Evolutionary conservation across 306 rosid species (phyloP), one percentile per base, ranked within the genome.

Genomic region (Vicia sativa): DNA sequence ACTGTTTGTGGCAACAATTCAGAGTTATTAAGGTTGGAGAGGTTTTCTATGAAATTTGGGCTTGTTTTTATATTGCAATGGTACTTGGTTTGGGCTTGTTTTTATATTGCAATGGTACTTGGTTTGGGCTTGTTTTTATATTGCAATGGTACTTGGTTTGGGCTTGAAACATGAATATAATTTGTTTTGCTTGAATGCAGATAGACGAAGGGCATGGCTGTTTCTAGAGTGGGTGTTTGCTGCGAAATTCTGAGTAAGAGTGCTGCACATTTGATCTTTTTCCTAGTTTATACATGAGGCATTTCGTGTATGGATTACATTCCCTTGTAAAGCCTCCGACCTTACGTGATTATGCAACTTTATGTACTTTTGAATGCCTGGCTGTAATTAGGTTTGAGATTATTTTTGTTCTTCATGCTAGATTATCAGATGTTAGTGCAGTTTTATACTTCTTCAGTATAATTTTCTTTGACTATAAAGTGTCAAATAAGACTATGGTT

Each of bases 11-110:
- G 31, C 38, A 59, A 35, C 45, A 35, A 49, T 71, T 68, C 35
- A 59, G 65, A 52, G 3, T 59, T 45, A 52, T 38, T 68, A 39
- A 67, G 86, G 79, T 79, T 41, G 53, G 76, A 49, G 70, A 59
- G n/a, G 14, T 11, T 67, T 12, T 39, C 16, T 13, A 0, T 29
- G 7, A 3, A 39, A 6, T 12, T 64, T 9, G 3, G 10, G 0
- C 39, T 26, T 29, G 6, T 10, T 23, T 19, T 23, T 31, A 6
- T 6, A 6, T 19, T 34, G 56, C 3, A 2, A 42, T 72, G 23
- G 42, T 72, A 26, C 23, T 65, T 52, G 3, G 4, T 31, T 59
- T 9, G 3, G n/a, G 0, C 39, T 26, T 29, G 6, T 10, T 23
- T 19, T 23, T 31, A 6, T 6, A 6, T 19, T n/a, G n/a, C n/a